These are phyloP conservation scores for Teratosphaeria epicoccoides DNA, from an alignment of 2,329 filamentous ascomycete genomes.

Conservation along the genomic window DNA sequence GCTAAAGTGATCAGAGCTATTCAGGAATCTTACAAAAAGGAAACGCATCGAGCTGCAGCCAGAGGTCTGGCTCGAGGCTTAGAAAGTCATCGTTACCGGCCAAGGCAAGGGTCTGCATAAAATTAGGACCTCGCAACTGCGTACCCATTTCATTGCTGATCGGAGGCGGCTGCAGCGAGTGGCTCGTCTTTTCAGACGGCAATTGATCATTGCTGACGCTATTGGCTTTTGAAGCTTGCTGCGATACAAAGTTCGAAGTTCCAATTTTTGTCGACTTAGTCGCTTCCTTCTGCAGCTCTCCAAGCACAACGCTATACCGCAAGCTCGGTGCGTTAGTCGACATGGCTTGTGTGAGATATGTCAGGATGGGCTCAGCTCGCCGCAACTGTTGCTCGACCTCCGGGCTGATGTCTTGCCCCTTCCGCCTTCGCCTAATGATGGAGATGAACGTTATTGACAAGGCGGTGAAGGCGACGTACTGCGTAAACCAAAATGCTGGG, in stretches of 20 bases:
- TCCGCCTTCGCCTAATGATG: slow-evolving; percentile 36
- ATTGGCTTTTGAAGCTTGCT: neutral
- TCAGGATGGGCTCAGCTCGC: slow-evolving; percentile 39
- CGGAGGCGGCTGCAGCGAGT: neutral
- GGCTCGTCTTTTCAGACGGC: neutral
- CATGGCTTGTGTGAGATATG: slow-evolving; percentile 32
- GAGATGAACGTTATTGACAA: slow-evolving; percentile 46
- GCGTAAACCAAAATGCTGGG: slow-evolving; percentile 43
- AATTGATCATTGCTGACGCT: neutral
- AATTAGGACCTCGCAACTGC: neutral
- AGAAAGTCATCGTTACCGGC: slow-evolving; percentile 12
- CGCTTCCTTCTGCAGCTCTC: slow-evolving; percentile 39
- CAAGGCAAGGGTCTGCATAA: neutral
- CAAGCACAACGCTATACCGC: slow-evolving; percentile 43
- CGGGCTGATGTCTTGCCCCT: slow-evolving; percentile 2
- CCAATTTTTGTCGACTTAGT: slow-evolving; percentile 14
- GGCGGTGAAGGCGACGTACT: slow-evolving; percentile 45
- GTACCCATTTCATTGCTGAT: neutral
- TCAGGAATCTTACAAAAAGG: slow-evolving; percentile 14
- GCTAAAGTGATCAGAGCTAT: neutral
- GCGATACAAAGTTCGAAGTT: neutral
- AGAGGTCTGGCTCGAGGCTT: slow-evolving; percentile 19
- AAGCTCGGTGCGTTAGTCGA: slow-evolving; percentile 35
- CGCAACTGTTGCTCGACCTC: slow-evolving; percentile 27
- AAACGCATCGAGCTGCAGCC: slow-evolving; percentile 21